phyloP scores from a whole-genome alignment of 345 rosid species.

The Citrus medica region DNA sequence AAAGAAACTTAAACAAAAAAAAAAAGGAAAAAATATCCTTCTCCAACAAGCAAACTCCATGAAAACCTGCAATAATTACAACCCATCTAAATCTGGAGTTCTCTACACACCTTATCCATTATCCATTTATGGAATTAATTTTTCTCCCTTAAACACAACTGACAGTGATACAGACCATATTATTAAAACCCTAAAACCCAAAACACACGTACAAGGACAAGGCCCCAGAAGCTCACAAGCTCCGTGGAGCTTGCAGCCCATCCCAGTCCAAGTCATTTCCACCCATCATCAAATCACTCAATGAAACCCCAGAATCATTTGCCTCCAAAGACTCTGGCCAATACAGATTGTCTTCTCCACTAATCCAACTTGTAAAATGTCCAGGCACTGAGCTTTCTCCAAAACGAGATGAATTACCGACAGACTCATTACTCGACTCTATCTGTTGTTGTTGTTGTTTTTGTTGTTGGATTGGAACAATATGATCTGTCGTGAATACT shows the following conservation, averaged over 20 bases:
- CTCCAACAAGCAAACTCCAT: not conserved
- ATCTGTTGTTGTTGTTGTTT: not conserved
- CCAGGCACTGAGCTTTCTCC: not conserved
- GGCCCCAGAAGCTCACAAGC: constrained; percentile 8
- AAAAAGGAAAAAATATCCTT: too few species aligned
- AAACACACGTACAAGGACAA: too few species aligned
- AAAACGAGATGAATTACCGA: not conserved
- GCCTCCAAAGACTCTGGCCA: constrained; percentile 24
- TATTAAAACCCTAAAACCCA: too few species aligned
- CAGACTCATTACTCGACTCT: not conserved
- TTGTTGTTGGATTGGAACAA: not conserved
- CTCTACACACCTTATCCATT: not conserved
- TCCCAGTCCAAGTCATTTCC: constrained; percentile 19
- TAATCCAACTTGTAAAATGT: not conserved
- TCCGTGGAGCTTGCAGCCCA: constrained; percentile 41
- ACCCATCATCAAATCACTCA: not conserved
- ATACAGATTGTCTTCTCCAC: constrained; percentile 11
- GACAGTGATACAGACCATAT: too few species aligned
- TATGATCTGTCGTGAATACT: not conserved
- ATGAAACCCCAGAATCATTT: not conserved
- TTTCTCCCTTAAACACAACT: not conserved
- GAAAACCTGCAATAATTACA: not conserved
- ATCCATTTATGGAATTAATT: not conserved
- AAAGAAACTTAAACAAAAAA: too few species aligned
- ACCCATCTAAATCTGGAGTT: not conserved